Percentiles rank a stretch among this genome's conserved stretches.
Evolutionary conservation across 176 grass and related monocot genomes (phyloP).

Genomic region (Luzula sylvatica): DNA sequence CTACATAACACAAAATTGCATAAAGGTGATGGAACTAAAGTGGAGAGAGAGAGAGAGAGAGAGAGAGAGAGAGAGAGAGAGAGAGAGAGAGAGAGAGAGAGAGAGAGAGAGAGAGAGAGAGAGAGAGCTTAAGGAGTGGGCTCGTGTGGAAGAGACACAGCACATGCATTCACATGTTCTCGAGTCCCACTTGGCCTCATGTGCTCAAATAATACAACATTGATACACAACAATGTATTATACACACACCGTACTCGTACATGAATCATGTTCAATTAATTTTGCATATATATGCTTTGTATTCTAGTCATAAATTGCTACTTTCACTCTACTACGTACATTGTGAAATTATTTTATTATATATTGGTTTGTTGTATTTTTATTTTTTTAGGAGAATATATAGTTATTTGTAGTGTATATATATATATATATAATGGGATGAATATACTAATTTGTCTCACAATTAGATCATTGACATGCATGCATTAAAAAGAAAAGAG

Average conservation of each 20-base stretch:
- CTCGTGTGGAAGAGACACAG: constrained; percentile 22
- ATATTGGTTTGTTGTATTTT: no score
- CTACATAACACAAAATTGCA: no score
- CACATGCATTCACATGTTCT: constrained; percentile 18
- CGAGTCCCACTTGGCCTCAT: constrained; percentile 21
- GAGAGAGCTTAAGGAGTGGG: constrained; percentile 4
- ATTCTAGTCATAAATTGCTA: background rate
- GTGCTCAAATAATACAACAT: constrained; percentile 11
- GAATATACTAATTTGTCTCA: no score
- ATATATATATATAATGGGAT: no score
- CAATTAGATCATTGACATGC: background rate
- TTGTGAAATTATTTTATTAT: background rate
- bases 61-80: no score
- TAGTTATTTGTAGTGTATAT: no score
- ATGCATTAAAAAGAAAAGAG: no score
- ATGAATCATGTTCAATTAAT: background rate
- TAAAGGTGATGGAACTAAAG: background rate
- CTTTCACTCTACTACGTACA: background rate
- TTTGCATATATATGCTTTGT: no score
- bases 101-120: background rate
- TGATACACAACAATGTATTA: background rate
- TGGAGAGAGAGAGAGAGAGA: background rate
- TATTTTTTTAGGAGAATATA: no score
- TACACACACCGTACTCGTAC: no score
- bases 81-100: no score